Evolutionary conservation across 2,329 filamentous ascomycete species (phyloP).

Genomic region (Beauveria rudraprayagi): DNA sequence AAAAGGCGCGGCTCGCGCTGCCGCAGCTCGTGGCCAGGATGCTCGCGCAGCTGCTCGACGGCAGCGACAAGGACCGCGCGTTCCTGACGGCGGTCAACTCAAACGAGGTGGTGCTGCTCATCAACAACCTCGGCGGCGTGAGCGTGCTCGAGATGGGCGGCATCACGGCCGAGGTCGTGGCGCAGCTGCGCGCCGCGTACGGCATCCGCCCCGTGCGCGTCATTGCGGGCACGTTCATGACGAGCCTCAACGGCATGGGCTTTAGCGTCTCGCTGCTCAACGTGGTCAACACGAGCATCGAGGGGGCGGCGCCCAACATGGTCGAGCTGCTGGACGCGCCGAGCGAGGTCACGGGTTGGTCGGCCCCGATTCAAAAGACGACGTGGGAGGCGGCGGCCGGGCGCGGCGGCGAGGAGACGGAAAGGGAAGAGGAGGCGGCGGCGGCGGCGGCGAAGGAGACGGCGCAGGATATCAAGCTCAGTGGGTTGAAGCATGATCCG

Average conservation of each 20-base stretch:
- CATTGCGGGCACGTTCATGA: conserved; percentile 67
- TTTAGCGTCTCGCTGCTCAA: conserved; percentile 68
- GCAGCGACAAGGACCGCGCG: conserved; percentile 58
- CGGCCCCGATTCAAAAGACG: conserved; percentile 50
- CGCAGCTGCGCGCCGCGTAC: conserved; percentile 50
- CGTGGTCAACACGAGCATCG: conserved; percentile 49
- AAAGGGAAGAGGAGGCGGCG: conserved; percentile 28
- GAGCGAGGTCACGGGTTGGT: conserved; percentile 63
- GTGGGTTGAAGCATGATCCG: conserved; percentile 46
- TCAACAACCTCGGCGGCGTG: conserved; percentile 72
- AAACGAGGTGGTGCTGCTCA: conserved; percentile 57
- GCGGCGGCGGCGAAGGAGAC: conserved; percentile 26
- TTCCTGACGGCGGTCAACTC: conserved; percentile 56
- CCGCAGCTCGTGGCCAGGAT: conserved; percentile 53
- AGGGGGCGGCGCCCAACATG: conserved; percentile 48
- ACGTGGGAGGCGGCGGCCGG: conserved; percentile 55
- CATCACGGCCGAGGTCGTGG: conserved; percentile 60
- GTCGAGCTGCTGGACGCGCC: conserved; percentile 63
- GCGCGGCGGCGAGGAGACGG: conserved; percentile 30
- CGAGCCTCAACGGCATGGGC: conserved; percentile 66
- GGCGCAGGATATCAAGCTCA: conserved; percentile 30
- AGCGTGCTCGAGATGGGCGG: conserved; percentile 65
- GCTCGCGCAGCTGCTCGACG: conserved; percentile 61
- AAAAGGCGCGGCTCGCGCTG: conserved; percentile 42
- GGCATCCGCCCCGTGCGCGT: conserved; percentile 56